Evolutionary conservation across 116 monocot genomes (phyloP), one percentile per base, ranked within the genome.

Genomic region (Zostera marina): DNA sequence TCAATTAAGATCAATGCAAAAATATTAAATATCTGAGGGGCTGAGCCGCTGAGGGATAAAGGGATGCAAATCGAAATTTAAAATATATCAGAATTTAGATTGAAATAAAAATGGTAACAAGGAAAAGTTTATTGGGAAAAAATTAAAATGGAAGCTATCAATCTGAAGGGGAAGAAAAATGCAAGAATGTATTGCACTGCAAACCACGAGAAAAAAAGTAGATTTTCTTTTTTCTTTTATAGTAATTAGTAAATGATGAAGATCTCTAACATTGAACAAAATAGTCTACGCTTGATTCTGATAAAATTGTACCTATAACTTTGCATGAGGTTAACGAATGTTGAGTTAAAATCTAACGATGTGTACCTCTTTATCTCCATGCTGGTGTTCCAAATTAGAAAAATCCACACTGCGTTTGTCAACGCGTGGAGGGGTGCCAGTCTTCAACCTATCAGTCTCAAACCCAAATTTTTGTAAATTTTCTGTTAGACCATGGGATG

Each of bases 401-500:
- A 86, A 80, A 70, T 98, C 79, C 73, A 99, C 86, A 61, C 63
- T 86, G 9, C 83, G 79, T 15, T 6, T 63, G 59, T 99, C 98
- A 59, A 99, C 79, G 60, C 91, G 80, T 59, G 98, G 83, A 52
- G 98, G 98, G 12, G 98, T 99, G 32, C 98, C 98, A 44, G 98
- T 98, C 63, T 98, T 98, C 54, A 98, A 64, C 20, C 98, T 65
- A 43, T 98, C 90, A 74, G 86, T 90, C 76, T 98, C 90, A 75
- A 98, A 98, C 23, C 98, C 98, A 45, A 98, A 68, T 52, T 61
- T 48, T 54, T 83, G 85, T 72, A 98, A 73, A 55, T 76, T 90
- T 66, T 90, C 90, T 48, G 90, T 86, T 43, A 98, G 78, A n/a
- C 98, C 98, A 62, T 78, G 70, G 58, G 90, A 98, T 66, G 98